Conservation (phyloP, 352 stramenopile genomes). For the Globisporangium viniferum region DNA sequence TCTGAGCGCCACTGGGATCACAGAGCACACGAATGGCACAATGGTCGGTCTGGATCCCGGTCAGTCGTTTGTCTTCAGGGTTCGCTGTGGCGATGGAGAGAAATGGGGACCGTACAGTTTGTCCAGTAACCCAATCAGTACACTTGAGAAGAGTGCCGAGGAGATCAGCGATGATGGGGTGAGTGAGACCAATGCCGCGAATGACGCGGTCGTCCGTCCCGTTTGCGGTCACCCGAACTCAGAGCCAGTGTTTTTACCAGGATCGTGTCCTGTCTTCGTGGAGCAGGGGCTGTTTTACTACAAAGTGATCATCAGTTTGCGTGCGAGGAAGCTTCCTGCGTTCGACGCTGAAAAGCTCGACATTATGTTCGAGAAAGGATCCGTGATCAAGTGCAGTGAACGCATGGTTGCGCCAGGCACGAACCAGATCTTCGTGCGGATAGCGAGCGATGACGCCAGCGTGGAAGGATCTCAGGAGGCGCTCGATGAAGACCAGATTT, state of each 20-base stretch:
- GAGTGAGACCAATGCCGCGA: background rate
- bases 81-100: constrained; percentile 55
- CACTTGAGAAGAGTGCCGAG: constrained; percentile 31
- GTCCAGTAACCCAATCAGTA: constrained; percentile 54
- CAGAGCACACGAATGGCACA: constrained; percentile 53
- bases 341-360: constrained; percentile 55
- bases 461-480: constrained; percentile 8
- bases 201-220: background rate
- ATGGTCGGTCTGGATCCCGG: constrained; percentile 58
- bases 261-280: constrained; percentile 56
- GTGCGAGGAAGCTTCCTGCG: constrained; percentile 40
- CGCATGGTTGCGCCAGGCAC: constrained; percentile 53
- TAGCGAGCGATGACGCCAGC: constrained; percentile 12
- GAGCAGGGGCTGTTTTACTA: constrained; percentile 69
- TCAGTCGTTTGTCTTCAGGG: constrained; percentile 56
- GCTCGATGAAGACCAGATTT: constrained; percentile 9
- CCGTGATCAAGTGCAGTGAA: constrained; percentile 48
- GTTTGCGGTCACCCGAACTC: background rate
- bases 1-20: constrained; percentile 42
- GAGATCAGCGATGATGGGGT: constrained; percentile 4
- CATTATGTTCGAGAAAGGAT: constrained; percentile 47
- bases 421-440: constrained; percentile 65
- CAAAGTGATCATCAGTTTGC: constrained; percentile 46
- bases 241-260: constrained; percentile 46
- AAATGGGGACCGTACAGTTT: constrained; percentile 68